A percentile compares a stretch with the other conserved stretches of the same genome.
phyloP scores from a whole-genome alignment of 1,284 basidiomycete species.

The Moesziomyces sp. region DNA sequence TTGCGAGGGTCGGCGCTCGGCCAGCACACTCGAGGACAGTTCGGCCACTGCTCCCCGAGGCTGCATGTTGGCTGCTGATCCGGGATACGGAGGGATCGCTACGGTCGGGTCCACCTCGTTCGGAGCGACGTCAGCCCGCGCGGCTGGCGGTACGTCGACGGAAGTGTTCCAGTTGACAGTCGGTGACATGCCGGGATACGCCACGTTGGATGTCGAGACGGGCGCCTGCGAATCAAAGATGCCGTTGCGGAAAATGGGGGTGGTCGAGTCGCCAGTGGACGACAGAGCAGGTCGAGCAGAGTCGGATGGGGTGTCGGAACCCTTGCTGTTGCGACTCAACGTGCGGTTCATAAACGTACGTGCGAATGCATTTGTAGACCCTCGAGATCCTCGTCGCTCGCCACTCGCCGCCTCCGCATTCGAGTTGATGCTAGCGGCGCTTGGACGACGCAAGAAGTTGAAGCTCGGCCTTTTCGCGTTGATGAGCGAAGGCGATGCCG shows the following conservation, averaged over 20 bases:
- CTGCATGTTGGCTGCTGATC: slow-evolving; percentile 12
- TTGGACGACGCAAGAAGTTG: slow-evolving; percentile 37
- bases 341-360: slow-evolving; percentile 35
- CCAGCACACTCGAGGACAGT: slow-evolving; percentile 9
- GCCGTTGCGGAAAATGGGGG: slow-evolving; percentile 22
- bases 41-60: slow-evolving; percentile 5
- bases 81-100: slow-evolving; percentile 25
- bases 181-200: slow-evolving; percentile 39
- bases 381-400: slow-evolving; percentile 23
- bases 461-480: slow-evolving; percentile 27
- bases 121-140: slow-evolving; percentile 11
- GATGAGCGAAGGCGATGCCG: slow-evolving; percentile 21
- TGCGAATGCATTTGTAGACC: slow-evolving; percentile 10
- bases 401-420: slow-evolving; percentile 14
- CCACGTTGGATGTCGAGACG: background rate
- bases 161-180: slow-evolving; percentile 38
- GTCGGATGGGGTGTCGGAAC: slow-evolving; percentile 8
- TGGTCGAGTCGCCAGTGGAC: slow-evolving; percentile 6
- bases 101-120: slow-evolving; percentile 25
- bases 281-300: background rate
- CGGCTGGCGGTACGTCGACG: background rate
- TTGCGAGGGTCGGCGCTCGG: slow-evolving; percentile 29
- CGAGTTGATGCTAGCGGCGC: slow-evolving; percentile 25
- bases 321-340: slow-evolving; percentile 32
- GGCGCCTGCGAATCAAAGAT: slow-evolving; percentile 22